Conservation (phyloP, 768 basidiomycete species). For the Rhodotorula babjevae region DNA sequence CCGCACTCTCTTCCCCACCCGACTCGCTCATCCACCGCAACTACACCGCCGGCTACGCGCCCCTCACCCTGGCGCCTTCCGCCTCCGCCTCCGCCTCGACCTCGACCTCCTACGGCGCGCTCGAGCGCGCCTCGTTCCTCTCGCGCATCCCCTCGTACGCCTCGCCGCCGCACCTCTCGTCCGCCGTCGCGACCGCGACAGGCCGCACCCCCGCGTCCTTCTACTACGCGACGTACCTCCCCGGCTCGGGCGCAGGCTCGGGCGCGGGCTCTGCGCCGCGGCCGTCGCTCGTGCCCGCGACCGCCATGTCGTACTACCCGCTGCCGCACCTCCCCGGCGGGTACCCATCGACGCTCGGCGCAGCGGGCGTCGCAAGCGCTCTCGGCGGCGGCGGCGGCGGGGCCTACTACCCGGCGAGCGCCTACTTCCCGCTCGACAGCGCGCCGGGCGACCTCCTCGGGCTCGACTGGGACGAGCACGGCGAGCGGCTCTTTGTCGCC, state of each 20-base stretch:
- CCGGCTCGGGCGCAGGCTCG: neutral
- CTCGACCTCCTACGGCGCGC: too few relatives aligned
- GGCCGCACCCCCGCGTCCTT: neutral
- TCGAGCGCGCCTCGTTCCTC: neutral
- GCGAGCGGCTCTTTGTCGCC: constrained; percentile 26
- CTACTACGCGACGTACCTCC: constrained; percentile 8
- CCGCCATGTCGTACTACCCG: too few relatives aligned
- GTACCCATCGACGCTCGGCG: neutral
- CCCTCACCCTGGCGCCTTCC: neutral
- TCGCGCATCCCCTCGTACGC: neutral
- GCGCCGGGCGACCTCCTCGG: constrained; percentile 26
- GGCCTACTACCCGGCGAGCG: neutral
- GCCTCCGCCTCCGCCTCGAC: neutral
- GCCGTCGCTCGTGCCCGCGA: too few relatives aligned
- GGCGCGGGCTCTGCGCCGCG: too few relatives aligned
- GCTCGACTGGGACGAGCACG: constrained; percentile 33
- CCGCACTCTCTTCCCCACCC: too few relatives aligned
- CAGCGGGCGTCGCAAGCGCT: too few relatives aligned
- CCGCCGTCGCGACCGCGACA: neutral
- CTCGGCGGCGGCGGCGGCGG: too few relatives aligned
- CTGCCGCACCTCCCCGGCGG: too few relatives aligned
- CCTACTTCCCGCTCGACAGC: constrained; percentile 30
- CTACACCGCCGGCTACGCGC: constrained; percentile 3
- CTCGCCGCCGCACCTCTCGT: too few relatives aligned
- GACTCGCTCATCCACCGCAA: neutral